These are phyloP conservation scores for Peronospora destructor DNA, from an alignment of 352 stramenopile genomes.

Conservation along the genomic window DNA sequence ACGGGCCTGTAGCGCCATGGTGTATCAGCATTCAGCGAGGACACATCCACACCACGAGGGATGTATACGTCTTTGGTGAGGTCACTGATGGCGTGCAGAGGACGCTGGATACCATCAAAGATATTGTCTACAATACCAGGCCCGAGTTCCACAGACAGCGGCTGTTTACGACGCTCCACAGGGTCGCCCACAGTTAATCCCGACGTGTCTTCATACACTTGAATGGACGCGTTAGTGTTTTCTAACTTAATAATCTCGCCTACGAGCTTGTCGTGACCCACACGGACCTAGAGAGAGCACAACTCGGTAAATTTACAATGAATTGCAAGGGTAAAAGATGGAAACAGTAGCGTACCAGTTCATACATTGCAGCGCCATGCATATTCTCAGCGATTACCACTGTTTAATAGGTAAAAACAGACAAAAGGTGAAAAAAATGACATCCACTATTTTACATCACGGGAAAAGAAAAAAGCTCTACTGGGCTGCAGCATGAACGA, in stretches of 20 bases:
- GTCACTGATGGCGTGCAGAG: conserved; percentile 94
- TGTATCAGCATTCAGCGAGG: conserved; percentile 90
- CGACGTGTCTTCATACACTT: conserved; percentile 98
- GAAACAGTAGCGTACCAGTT: conserved; percentile 50
- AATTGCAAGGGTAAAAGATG: background rate
- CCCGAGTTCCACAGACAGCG: conserved; percentile 97
- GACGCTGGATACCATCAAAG: conserved; percentile 99
- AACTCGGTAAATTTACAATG: conserved; percentile 1
- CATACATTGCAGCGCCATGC: conserved; percentile 97
- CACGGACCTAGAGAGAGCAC: conserved; percentile 86
- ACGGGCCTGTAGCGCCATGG: conserved; percentile 93
- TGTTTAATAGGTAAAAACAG: conserved; percentile 21
- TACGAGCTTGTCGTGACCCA: conserved; percentile 98
- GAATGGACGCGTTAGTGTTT: conserved; percentile 98
- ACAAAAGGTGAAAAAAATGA: background rate
- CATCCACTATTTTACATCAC: too few species aligned
- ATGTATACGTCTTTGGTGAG: conserved; percentile 96
- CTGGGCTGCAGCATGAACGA: background rate
- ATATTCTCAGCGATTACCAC: conserved; percentile 99
- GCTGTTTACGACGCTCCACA: conserved; percentile 95
- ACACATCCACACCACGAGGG: conserved; percentile 93
- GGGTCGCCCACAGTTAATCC: conserved; percentile 98
- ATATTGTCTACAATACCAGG: conserved; percentile 99
- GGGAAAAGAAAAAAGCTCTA: background rate
- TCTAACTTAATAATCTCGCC: conserved; percentile 99